Evolutionary conservation across 257 asterid species (phyloP), one percentile per base, ranked within the genome.

Genomic region (Lithospermum erythrorhizon): DNA sequence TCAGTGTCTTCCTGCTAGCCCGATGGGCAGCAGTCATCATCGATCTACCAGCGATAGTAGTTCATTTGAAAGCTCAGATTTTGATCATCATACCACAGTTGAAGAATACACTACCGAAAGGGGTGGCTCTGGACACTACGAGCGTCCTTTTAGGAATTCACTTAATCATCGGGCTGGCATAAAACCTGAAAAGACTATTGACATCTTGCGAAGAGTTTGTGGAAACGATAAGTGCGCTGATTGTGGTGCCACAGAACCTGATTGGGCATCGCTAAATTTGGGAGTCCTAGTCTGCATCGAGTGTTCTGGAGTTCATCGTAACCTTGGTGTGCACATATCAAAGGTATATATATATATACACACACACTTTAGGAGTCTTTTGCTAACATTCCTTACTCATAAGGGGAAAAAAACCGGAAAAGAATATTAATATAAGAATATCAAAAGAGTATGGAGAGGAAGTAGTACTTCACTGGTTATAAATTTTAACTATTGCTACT

Each of bases 291-390:
- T 89, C 66, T 93, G 99, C 78, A 93, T 93, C 11, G 99, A 93
- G 71, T 93, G 99, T 81, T 93, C 99, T 1, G 99, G 99, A 19
- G 99, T 93, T 70, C 99, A 93, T 72, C 96, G 99, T 56, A 93
- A 93, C 72, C 96, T 93, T 68, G 99, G 99, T 25, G 99, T 89
- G 70, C 99, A 93, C 80, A 85, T 93, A 77, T 93, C 99, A 58
- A 93, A 93, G 99, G 99, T 93, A 78, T 67, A 55, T 55, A 32
- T 53, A 17, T 18, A 8, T n/a, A n/a, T 15, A 17, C 19, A 17
- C 11, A 7, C 45, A 32, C 45, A 32, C 45, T 32, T 41, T 14
- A 11, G 3, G 49, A 11, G 49, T 41, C 14, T 35, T 9, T 35
- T 41, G 41, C 10, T 11, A 41, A 41, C 57, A 35, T 45, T 3